Base-by-base conservation (phyloP, 179 eudicot genomes). In the Carnegiea gigantea region DNA sequence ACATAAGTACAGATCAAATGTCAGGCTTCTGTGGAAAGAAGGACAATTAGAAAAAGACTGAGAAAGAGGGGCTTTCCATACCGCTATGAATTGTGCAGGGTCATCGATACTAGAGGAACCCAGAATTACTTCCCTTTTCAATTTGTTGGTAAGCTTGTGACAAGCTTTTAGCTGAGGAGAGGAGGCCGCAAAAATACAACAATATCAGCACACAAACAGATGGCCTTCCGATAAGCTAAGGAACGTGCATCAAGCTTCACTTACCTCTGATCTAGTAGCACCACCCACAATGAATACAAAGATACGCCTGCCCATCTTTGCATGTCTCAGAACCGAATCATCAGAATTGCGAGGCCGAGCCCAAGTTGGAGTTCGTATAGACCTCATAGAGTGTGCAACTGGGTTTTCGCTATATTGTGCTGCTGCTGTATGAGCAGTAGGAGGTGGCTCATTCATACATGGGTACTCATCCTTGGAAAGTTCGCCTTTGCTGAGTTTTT, bases 401-500 rank as follows among this genome's bases (percentile, higher is more conserved):
- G 94, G 91, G 78, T 77, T 79, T 82, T 89, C 93, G 80, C 81
- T 84, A 83, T 81, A 83, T 71, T 88, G 91, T 70, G 83, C 80
- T 54, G 97, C 81, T 73, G 89, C 83, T 78, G 92, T 70, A 83
- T 85, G 89, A 44, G 88, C 83, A 40, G 93, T 87, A 72, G 94
- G 97, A 88, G 93, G 90, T 64, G 99, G 98, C 82, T 94, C 98
- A 87, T 95, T 95, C 96, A 95, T 89, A 85, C 97, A 94, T 15
- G 99, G 93, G 83, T 88, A 95, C 54, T 95, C 99, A 82, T 90
- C 89, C 89, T 90, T 95, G 15, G 98, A 87, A 79, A 95, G 85
- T 85, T 93, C 94, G 43, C 95, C 93, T 88, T 92, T 94, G 85
- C 87, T 81, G 30, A 95, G 91, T 80, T 95, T 92, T 87, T 95